These are phyloP conservation scores for Rhododendron ovatum DNA, from an alignment of 148 eudicot species.

Conservation along the genomic window DNA sequence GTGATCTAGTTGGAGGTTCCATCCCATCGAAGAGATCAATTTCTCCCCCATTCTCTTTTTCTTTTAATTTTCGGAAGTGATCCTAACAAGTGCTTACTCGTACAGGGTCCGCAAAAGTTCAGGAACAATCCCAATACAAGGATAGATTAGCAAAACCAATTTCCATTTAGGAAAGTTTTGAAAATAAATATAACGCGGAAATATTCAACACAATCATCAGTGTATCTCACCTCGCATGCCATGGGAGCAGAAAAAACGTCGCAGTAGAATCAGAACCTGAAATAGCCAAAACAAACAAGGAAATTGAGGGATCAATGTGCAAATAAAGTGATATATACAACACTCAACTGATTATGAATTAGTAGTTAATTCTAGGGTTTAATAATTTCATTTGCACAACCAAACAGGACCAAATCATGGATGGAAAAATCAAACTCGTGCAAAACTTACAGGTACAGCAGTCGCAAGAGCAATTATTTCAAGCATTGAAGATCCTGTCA, in stretches of 20 bases:
- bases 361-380: neutral
- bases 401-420: neutral
- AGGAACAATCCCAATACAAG: neutral
- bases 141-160: neutral
- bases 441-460: conserved; percentile 44
- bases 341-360: neutral
- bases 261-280: conserved; percentile 54
- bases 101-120: neutral
- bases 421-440: neutral
- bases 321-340: no score
- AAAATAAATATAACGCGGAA: neutral
- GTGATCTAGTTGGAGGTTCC: neutral
- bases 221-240: conserved; percentile 10
- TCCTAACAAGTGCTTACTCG: neutral
- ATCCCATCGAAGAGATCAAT: neutral
- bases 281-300: neutral
- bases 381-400: neutral
- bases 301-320: neutral
- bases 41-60: neutral
- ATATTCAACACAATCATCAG: neutral
- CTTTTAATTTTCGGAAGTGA: neutral
- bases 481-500: conserved; percentile 75
- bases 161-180: neutral
- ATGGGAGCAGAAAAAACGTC: conserved; percentile 43
- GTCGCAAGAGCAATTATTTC: conserved; percentile 55